Percentiles rank a stretch among this genome's conserved stretches.
Conservation (phyloP, 179 eudicot genomes). For the Dionaea muscipula region DNA sequence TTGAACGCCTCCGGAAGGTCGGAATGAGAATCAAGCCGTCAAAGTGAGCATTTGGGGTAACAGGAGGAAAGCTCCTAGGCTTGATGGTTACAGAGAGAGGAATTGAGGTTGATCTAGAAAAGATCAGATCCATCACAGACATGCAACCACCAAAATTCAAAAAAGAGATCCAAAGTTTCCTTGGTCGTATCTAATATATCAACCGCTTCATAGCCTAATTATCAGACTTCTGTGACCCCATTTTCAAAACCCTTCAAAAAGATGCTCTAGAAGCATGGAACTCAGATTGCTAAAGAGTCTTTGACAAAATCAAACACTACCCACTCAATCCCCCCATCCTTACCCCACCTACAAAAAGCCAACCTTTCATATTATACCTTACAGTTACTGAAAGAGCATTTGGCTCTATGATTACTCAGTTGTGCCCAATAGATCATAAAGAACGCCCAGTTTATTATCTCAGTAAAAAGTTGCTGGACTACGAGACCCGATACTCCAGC, state of each 20-base stretch:
- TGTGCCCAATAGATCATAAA: background rate
- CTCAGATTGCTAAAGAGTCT: background rate
- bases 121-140: background rate
- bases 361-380: background rate
- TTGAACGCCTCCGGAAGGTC: background rate
- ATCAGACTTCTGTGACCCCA: background rate
- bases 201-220: background rate
- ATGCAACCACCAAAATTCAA: background rate
- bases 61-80: background rate
- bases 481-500: background rate
- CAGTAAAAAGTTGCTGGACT: background rate
- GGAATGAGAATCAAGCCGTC: background rate
- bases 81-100: background rate
- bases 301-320: background rate
- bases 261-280: background rate
- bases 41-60: constrained; percentile 1
- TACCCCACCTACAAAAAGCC: background rate
- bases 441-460: background rate
- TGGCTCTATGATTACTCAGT: background rate
- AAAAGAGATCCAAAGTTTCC: background rate
- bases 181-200: background rate
- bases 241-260: background rate
- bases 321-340: background rate
- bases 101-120: constrained; percentile 4
- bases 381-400: background rate